Base-by-base conservation (phyloP, 352 stramenopile genomes). In the Phytopythium mirpurense region DNA sequence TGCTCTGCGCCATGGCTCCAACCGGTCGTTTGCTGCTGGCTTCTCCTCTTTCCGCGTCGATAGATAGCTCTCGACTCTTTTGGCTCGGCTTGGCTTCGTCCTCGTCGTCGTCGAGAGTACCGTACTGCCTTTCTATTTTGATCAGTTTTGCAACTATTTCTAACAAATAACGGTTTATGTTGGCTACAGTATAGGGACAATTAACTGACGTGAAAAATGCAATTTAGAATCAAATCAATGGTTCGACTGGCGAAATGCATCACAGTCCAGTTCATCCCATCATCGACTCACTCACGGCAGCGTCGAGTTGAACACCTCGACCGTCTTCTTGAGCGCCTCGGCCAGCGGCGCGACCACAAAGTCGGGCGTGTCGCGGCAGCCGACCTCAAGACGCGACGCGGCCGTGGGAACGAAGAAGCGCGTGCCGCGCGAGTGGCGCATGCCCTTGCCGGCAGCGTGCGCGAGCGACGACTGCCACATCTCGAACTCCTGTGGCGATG, bases 391-490 rank as follows among this genome's bases (percentile, higher is more conserved):
- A 9, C 74, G 75, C n/a, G 85, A 92, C 2, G 82, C 81, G 19
- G 80, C 75, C 3, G 76, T 92, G 36, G 84, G 74, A n/a, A 89
- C 78, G 48, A 90, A 93, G 49, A 93, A 95, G 35, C 85, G 83
- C 34, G 77, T 95, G 42, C 83, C 83, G 31, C 80, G 73, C 35
- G 85, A 93, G 56, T 93, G 70, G 5, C 83, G 83, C 60, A 93
- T 74, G 3, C 82, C 83, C 47, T 89, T 86, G 5, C 85, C 85
- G 7, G 82, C 81, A 0, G 83, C 85, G 41, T 95, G 82, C 5
- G 83, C 81, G 10, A 95, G 52, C 34, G 85, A 93, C 54, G 83
- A 92, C 65, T 92, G 78, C 85, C 85, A 95, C 81, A 95, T 93
- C 59, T 95, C 79, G 47, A 95, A 86, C 53, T 95, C 85, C 38